Base-by-base conservation (phyloP, 257 asterid genomes). In the Lavandula angustifolia region DNA sequence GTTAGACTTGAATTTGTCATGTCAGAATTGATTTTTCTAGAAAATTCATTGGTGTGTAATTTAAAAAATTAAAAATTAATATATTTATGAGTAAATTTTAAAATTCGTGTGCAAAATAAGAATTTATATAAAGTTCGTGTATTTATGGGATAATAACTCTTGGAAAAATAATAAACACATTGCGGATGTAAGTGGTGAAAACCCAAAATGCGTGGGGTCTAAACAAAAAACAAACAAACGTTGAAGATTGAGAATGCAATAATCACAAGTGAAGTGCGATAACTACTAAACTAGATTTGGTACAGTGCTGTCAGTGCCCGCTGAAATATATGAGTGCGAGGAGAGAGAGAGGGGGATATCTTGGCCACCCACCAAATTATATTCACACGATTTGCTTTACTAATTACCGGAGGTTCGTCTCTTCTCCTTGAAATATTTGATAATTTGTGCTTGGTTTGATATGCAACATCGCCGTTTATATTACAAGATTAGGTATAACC, bases 371-470 rank as follows among this genome's bases (percentile, higher is more conserved):
- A 48, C 65, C 61, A 13, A 8, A 47, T 18, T 29, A 13, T 46
- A 29, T 69, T 41, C 68, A 11, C 68, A 34, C 67, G 46, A 72
- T 62, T 70, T 54, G 31, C 80, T 68, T 66, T 60, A 69, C 80
- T 27, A 44, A 47, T 70, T 52, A 41, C 22, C 68, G 16, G 66
- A 61, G 77, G 77, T 69, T 69, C 37, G 56, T 60, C 61, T 51
- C 69, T 60, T 62, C 64, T 54, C n/a, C 75, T 27, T 8, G 37
- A 9, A 12, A 60, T 60, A 8, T 51, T 31, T 53, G 18, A 18
- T 56, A 1, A 11, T 52, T 54, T 14, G 42, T 9, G 56, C 34
- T 43, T 42, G 37, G 9, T 46, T 57, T 41, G 52, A 31, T 67
- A 18, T 0, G 61, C 18, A 68, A 48, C 60, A 34, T 13, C 52